Evolutionary conservation across 2,329 filamentous ascomycete genomes (phyloP).

Genomic region (Huntiella omanensis): DNA sequence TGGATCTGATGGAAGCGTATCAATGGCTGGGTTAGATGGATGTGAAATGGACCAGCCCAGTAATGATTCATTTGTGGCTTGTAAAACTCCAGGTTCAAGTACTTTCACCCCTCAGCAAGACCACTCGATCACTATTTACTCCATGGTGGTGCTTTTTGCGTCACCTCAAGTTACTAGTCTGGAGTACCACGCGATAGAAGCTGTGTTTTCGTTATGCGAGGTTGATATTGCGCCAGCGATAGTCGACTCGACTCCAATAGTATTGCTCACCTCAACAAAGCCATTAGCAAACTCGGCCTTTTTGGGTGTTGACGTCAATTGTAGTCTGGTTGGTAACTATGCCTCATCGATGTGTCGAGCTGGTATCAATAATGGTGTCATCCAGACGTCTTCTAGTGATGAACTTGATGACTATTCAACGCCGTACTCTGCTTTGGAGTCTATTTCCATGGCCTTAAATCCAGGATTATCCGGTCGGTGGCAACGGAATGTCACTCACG

Average conservation of each 20-base stretch:
- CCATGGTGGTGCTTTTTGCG: constrained; percentile 16
- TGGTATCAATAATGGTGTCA: constrained; percentile 3
- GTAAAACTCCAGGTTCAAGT: constrained; percentile 10
- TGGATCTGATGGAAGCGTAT: constrained; percentile 4
- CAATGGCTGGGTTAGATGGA: background rate
- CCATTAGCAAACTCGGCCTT: background rate
- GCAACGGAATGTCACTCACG: background rate
- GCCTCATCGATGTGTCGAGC: constrained; percentile 3
- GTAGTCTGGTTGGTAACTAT: constrained; percentile 1
- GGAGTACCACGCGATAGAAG: constrained; percentile 14
- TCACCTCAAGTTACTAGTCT: background rate
- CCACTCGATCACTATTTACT: constrained; percentile 13
- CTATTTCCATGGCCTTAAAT: constrained; percentile 10
- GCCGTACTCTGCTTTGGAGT: constrained; percentile 7
- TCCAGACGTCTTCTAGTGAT: background rate
- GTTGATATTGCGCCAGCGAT: constrained; percentile 14
- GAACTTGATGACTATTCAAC: background rate
- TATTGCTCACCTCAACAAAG: background rate
- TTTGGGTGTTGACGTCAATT: constrained; percentile 6
- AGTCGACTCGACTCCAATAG: background rate
- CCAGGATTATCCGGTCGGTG: constrained; percentile 7
- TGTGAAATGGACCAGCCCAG: constrained; percentile 2
- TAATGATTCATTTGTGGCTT: constrained; percentile 8
- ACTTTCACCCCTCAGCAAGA: constrained; percentile 14
- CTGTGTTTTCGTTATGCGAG: constrained; percentile 17